Base-by-base conservation (phyloP, 2,329 filamentous ascomycete species). In the Nemania serpens region DNA sequence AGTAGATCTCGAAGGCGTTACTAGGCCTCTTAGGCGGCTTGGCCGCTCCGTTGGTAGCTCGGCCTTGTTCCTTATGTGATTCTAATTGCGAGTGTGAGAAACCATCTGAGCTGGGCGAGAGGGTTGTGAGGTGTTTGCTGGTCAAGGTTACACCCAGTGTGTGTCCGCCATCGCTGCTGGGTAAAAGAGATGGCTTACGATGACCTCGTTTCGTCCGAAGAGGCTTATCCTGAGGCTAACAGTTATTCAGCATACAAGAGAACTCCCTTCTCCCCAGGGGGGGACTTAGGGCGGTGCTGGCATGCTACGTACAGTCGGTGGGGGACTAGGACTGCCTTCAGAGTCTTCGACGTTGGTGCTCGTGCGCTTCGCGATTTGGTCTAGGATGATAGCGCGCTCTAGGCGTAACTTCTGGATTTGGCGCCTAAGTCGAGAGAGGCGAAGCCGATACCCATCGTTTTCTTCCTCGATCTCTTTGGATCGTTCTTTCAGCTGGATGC, bases 381-480 rank as follows among this genome's bases (percentile, higher is more conserved):
- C 88, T 36, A 90, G 82, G 48, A 91, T 79, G 68, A 91, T 89
- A 25, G 91, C 90, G 64, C 92, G 86, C 79, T 96, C 91, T 22
- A 98, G 84, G 51, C 95, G 89, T 82, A 96, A 87, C 79, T 98
- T 97, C 75, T 96, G 90, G 68, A 97, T 89, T 71, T 91, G 90
- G 66, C 93, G 88, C 75, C 91, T 88, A 63, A 96, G 86, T 49
- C 93, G 89, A 42, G 85, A 82, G 65, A 97, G 90, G 53, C 92
- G 90, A 55, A 91, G 81, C 55, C 91, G 87, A 48, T 91, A 89
- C 59, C 90, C 85, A 70, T 97, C 93, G 75, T 97, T 97, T 72
- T 92, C 89, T 62, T 92, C 88, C 75, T 98, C 93, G 70, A 98
- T 91, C 75, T 97, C 93, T 74, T 88, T 90, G 66, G 95, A 91